Evolutionary conservation across 352 stramenopile species (phyloP), one percentile per base, ranked within the genome.

Genomic region (Phytophthora fragariaefolia): DNA sequence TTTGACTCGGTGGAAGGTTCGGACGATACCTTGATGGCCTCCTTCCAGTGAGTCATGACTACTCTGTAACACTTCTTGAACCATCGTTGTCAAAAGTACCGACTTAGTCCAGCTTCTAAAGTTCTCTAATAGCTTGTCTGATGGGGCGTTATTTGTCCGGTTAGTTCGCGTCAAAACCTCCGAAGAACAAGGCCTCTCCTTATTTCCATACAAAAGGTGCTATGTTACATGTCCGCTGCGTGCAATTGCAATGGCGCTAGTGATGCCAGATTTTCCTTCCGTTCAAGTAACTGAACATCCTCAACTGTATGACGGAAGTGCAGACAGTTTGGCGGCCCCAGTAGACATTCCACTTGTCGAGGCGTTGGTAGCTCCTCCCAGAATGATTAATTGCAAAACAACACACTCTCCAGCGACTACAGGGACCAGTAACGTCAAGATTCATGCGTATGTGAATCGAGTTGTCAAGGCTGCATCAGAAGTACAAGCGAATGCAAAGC

Each of bases 71-170:
- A n/a, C n/a, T n/a, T n/a, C n/a, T n/a, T n/a, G n/a, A n/a, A n/a
- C n/a, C n/a, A n/a, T n/a, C n/a, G n/a, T n/a, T n/a, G n/a, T n/a
- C n/a, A n/a, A n/a, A n/a, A n/a, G n/a, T n/a, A n/a, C n/a, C n/a
- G n/a, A n/a, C n/a, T n/a, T n/a, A n/a, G n/a, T n/a, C n/a, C n/a
- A n/a, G n/a, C n/a, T n/a, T n/a, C n/a, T n/a, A n/a, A n/a, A n/a
- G n/a, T n/a, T n/a, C n/a, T n/a, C n/a, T n/a, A 76, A 22, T 20
- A 45, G 45, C n/a, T 18, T 77, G 22, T 63, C 58, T 0, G 0
- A 6, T 68, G 0, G 51, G 69, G 47, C 66, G 0, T n/a, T 77
- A n/a, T 74, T 67, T 27, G 28, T 69, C 17, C 24, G 28, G 42
- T 30, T 63, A 15, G 47, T 55, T 27, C 42, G 43, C 18, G 56